Evolutionary conservation across 2,329 filamentous ascomycete genomes (phyloP).

Genomic region (Colletotrichum sp.): DNA sequence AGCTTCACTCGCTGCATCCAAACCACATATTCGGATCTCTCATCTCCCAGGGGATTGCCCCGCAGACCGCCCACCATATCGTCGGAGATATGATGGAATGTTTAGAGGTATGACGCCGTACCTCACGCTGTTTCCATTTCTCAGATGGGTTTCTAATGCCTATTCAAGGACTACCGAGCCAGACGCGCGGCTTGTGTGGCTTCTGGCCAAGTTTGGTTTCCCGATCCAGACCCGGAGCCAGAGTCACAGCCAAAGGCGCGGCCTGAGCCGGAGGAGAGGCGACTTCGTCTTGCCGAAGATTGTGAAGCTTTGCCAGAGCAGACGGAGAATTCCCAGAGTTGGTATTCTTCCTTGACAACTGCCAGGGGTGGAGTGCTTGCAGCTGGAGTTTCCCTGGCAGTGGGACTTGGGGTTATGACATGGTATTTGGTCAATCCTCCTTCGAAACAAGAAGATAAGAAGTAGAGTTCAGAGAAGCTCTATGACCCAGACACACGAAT

Average conservation of each 20-base stretch:
- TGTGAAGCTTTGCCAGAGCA: not conserved
- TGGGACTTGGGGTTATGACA: not conserved
- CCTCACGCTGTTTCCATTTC: not conserved
- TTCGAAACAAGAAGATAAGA: not conserved
- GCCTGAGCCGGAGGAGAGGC: not conserved
- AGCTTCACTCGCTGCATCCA: not conserved
- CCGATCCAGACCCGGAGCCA: not conserved
- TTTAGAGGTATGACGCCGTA: not conserved
- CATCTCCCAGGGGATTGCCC: not conserved
- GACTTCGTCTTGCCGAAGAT: not conserved
- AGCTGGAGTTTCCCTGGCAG: not conserved
- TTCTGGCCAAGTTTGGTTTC: not conserved
- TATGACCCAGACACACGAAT: not conserved
- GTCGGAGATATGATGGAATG: slow-evolving; percentile 5
- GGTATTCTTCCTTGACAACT: not conserved
- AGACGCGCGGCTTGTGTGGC: not conserved
- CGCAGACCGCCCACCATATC: not conserved
- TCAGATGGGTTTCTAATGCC: not conserved
- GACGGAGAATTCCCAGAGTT: not conserved
- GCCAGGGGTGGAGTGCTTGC: not conserved
- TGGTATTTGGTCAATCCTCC: not conserved
- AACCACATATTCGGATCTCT: not conserved
- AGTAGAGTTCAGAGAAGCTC: not conserved
- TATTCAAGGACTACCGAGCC: not conserved
- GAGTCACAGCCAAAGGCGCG: not conserved